Percentiles rank a stretch among this genome's conserved stretches.
These are phyloP conservation scores for Debaryomyces tyrocola DNA, from an alignment of 805 yeast species.

Conservation along the genomic window DNA sequence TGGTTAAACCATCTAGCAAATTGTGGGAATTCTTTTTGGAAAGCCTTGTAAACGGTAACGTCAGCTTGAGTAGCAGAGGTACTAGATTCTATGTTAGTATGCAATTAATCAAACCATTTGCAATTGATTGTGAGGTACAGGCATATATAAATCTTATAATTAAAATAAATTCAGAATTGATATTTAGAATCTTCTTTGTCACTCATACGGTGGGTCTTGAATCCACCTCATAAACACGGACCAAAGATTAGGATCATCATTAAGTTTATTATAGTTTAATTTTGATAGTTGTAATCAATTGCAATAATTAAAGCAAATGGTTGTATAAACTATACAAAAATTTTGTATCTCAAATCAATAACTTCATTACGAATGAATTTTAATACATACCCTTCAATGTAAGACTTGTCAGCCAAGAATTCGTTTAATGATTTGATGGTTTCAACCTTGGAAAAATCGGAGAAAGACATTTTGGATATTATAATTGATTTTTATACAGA, in stretches of 20 bases:
- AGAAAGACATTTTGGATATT: conserved; percentile 58
- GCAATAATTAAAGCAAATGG: neutral
- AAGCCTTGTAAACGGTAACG: conserved; percentile 90
- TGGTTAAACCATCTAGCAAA: conserved; percentile 99
- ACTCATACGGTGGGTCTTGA: conserved; percentile 96
- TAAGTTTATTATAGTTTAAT: neutral
- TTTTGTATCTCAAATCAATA: neutral
- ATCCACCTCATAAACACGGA: conserved; percentile 97
- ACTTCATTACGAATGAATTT: neutral
- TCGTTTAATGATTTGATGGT: conserved; percentile 66
- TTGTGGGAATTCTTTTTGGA: conserved; percentile 87
- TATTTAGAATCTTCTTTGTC: conserved; percentile 51
- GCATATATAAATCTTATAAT: neutral
- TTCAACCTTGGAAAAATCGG: conserved; percentile 79
- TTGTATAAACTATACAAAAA: too few relatives aligned
- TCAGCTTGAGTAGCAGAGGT: conserved; percentile 94
- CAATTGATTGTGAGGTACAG: too few relatives aligned
- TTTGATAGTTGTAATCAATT: neutral
- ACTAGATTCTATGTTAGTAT: conserved; percentile 46
- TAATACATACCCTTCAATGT: conserved; percentile 88
- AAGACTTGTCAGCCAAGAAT: conserved; percentile 88
- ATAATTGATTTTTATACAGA: neutral
- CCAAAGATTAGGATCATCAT: conserved; percentile 80
- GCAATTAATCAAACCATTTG: neutral
- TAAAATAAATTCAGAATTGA: conserved; percentile 15